phyloP scores from a whole-genome alignment of 75 land plant species.

The Gnetum montanum region DNA sequence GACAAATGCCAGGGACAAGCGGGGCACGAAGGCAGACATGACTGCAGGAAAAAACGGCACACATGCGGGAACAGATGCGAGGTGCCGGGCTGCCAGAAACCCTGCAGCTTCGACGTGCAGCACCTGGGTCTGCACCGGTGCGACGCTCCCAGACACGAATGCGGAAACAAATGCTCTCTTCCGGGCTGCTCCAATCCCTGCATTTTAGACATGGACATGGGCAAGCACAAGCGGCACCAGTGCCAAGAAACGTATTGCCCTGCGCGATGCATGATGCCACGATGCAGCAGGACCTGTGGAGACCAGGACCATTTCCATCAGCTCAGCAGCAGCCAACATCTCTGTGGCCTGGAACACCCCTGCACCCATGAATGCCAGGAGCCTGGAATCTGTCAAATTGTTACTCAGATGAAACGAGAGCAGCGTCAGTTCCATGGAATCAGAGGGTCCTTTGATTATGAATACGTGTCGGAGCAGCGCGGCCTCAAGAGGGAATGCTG shows the following conservation, averaged over 20 bases:
- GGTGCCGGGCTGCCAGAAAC: constrained; percentile 10
- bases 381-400: too few species aligned
- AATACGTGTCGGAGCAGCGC: neutral
- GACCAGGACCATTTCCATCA: too few species aligned
- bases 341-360: too few species aligned
- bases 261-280: constrained; percentile 2
- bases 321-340: too few species aligned
- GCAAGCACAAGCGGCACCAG: constrained; percentile 9
- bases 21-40: constrained; percentile 16
- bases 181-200: constrained; percentile 14
- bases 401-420: too few species aligned
- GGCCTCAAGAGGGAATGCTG: neutral
- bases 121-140: constrained; percentile 18
- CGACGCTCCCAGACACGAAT: constrained; percentile 13
- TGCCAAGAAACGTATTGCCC: constrained; percentile 9
- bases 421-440: too few species aligned
- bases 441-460: too few species aligned
- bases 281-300: too few species aligned
- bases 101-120: constrained; percentile 9
- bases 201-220: constrained; percentile 8
- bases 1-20: constrained; percentile 14
- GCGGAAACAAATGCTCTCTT: constrained; percentile 16
- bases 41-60: neutral
- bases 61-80: neutral
- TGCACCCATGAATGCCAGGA: too few species aligned